Conservation (phyloP, 176 grass and related monocot species). For the Cenchrus fungigraminus region DNA sequence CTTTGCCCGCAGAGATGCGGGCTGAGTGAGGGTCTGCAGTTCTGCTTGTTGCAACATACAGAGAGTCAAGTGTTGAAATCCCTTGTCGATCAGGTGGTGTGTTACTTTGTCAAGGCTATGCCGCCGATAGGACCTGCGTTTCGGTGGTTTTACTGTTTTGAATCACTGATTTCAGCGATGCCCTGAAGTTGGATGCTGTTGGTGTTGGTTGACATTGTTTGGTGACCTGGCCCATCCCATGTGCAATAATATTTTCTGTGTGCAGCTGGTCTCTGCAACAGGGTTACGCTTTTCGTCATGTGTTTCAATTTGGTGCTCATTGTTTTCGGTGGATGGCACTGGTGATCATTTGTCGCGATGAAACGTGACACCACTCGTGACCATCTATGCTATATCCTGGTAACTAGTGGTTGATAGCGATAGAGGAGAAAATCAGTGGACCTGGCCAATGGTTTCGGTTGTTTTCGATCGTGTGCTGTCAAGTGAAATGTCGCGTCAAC, state of each 20-base stretch:
- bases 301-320: background rate
- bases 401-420: background rate
- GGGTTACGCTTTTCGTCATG: background rate
- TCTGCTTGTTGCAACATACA: background rate
- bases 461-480: background rate
- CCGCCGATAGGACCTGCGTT: background rate
- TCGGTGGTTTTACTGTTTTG: background rate
- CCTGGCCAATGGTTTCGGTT: background rate
- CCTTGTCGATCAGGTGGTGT: background rate
- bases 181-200: too few relatives aligned
- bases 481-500: too few relatives aligned
- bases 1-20: slow-evolving; percentile 47
- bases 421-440: background rate
- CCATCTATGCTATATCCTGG: background rate
- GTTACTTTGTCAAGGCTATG: background rate
- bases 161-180: too few relatives aligned
- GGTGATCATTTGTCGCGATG: background rate
- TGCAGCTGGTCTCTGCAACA: background rate
- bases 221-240: background rate
- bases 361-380: background rate
- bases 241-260: background rate
- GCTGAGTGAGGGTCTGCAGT: background rate
- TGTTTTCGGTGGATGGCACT: background rate
- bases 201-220: background rate
- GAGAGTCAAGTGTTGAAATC: background rate